Base-by-base conservation (phyloP, 2,329 filamentous ascomycete species). In the Ophiosphaerella herpotricha region DNA sequence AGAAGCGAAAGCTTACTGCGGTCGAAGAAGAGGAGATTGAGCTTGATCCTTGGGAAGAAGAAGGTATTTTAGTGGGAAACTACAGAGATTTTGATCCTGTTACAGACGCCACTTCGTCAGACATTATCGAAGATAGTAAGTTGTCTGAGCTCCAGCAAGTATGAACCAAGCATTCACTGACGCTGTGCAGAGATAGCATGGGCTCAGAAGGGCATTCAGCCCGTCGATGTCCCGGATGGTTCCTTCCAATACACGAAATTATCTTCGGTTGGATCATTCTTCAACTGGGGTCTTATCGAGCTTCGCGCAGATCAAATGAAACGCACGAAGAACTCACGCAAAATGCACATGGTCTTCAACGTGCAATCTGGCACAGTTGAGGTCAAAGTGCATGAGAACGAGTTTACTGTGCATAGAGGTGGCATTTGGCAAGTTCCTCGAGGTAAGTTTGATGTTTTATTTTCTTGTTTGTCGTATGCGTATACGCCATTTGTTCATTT, bases 291-390 rank as follows among this genome's bases (percentile, higher is more conserved):
- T 13, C 83, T 97, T 44, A 89, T 99, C 33, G 93, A 97, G 64
- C 78, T 99, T 43, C 90, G 91, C 5, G 87, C 90, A 0, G 87
- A 88, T 2, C 85, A 89, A 29, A 85, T 89, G 68, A 99, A 99
- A 79, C 85, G 87, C 61, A 84, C 87, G 41, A 97, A 97, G 80
- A 97, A 97, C 74, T 89, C 89, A 32, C 83, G 93, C 55, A 92
- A 89, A 77, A 97, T 97, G 90, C 91, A 97, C 69, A 94, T 99
- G 88, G 87, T 89, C 1, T 97, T 97, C 73, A 97, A 96, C 63
- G 88, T 99, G 26, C 87, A 91, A 61, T 82, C 84, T 38, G 94
- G 94, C 18, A 86, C 88, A 57, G 91, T 97, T 16, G 80, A 85
- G 58, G 92, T 96, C 16, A 88, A 85, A 24, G 83, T 96, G 40